These are phyloP conservation scores for Penstemon barbatus DNA, from an alignment of 257 asterid genomes.

Conservation along the genomic window DNA sequence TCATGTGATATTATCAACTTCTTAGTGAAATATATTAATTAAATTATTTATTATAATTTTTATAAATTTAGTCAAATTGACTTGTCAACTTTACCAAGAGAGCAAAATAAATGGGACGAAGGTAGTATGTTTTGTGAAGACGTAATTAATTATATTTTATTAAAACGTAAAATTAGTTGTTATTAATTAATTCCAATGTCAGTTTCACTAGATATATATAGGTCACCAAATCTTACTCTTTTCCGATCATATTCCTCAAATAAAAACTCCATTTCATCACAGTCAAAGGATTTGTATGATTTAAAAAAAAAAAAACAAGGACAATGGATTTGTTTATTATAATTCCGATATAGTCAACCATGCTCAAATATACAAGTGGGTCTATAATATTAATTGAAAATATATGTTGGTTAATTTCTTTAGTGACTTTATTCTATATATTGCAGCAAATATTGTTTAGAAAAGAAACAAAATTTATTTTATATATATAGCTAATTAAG, in stretches of 20 bases:
- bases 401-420: too few species aligned
- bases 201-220: neutral
- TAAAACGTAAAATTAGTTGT: neutral
- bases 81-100: too few species aligned
- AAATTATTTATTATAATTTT: too few species aligned
- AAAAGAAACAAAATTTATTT: too few species aligned
- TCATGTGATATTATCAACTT: too few species aligned
- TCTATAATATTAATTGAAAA: neutral
- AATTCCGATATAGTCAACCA: neutral
- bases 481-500: too few species aligned
- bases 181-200: neutral
- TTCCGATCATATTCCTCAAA: neutral
- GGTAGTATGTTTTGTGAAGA: neutral
- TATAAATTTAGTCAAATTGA: too few species aligned
- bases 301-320: too few species aligned
- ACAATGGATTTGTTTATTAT: neutral
- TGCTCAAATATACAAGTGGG: neutral
- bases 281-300: neutral
- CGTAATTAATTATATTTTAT: neutral
- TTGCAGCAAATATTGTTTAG: too few species aligned
- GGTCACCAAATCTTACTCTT: neutral
- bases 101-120: too few species aligned
- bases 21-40: too few species aligned
- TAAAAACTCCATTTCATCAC: neutral
- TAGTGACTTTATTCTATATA: too few species aligned